Evolutionary conservation across 208 protist genomes (phyloP).

Genomic region (Acanthamoeba castellanii): DNA sequence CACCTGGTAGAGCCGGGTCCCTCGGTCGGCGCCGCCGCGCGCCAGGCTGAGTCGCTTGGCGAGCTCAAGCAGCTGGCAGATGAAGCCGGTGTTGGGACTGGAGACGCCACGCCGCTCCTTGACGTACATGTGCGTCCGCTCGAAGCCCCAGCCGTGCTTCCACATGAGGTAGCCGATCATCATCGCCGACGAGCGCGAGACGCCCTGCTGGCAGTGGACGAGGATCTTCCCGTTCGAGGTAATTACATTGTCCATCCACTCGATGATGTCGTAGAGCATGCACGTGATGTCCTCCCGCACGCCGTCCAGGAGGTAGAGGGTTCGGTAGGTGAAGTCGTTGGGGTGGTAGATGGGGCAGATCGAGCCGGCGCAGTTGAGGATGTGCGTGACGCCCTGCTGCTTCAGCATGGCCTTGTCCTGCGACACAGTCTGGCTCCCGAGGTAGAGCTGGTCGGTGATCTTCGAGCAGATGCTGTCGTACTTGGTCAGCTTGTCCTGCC

Average conservation of each 20-base stretch:
- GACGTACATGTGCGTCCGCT: constrained; percentile 91
- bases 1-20: constrained; percentile 19
- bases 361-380: constrained; percentile 95
- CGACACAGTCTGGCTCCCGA: constrained; percentile 73
- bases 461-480: constrained; percentile 75
- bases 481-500: constrained; percentile 60
- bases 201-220: constrained; percentile 96
- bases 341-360: constrained; percentile 89
- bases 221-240: constrained; percentile 90
- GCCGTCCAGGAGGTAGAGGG: constrained; percentile 92
- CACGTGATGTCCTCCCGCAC: constrained; percentile 94
- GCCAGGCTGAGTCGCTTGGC: constrained; percentile 31
- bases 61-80: constrained; percentile 91
- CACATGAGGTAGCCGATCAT: constrained; percentile 95
- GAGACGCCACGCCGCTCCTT: constrained; percentile 89
- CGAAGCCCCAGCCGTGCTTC: constrained; percentile 91
- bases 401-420: constrained; percentile 72
- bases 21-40: neutral
- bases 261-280: constrained; percentile 93
- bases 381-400: constrained; percentile 92
- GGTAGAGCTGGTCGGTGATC: constrained; percentile 72
- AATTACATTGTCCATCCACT: constrained; percentile 91
- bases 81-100: constrained; percentile 94
- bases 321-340: constrained; percentile 92
- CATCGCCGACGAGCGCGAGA: constrained; percentile 93